phyloP scores from a whole-genome alignment of 768 basidiomycete species.

The Mycena capillaripes region DNA sequence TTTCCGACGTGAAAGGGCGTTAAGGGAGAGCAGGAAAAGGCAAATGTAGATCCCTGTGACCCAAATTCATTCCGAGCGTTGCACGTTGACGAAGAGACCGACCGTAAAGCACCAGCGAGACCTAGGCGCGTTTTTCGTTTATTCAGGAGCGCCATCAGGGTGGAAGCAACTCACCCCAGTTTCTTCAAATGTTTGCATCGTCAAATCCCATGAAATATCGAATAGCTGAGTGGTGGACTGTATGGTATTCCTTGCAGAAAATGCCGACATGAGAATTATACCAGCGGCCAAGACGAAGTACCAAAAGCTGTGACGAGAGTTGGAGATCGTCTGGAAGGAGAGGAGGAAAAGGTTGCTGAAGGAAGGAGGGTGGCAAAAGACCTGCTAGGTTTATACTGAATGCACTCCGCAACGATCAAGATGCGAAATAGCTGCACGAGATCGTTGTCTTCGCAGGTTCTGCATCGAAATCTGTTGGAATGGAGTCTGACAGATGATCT shows the following conservation, averaged over 20 bases:
- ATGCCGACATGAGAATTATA: slow-evolving; percentile 22
- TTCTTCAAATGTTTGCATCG: slow-evolving; percentile 10
- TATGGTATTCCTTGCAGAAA: slow-evolving; percentile 16
- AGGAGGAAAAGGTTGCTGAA: slow-evolving; percentile 8
- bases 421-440: too few relatives aligned
- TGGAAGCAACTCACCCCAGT: slow-evolving; percentile 17
- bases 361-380: slow-evolving; percentile 16
- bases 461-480: too few relatives aligned
- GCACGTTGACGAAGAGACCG: slow-evolving; percentile 1
- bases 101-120: slow-evolving; percentile 16
- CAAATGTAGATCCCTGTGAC: slow-evolving; percentile 14
- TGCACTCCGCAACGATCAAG: slow-evolving; percentile 15
- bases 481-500: slow-evolving; percentile 16
- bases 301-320: slow-evolving; percentile 8
- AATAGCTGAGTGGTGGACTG: slow-evolving; percentile 16
- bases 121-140: slow-evolving; percentile 10
- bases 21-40: slow-evolving; percentile 14
- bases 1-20: slow-evolving; percentile 17
- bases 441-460: too few relatives aligned
- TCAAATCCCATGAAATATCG: slow-evolving; percentile 9
- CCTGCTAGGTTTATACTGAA: slow-evolving; percentile 11
- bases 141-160: slow-evolving; percentile 5
- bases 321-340: slow-evolving; percentile 19
- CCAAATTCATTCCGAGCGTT: slow-evolving; percentile 11
- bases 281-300: slow-evolving; percentile 19